Evolutionary conservation across 768 basidiomycete species (phyloP), one percentile per base, ranked within the genome.

Genomic region (Boletellus emodensis): DNA sequence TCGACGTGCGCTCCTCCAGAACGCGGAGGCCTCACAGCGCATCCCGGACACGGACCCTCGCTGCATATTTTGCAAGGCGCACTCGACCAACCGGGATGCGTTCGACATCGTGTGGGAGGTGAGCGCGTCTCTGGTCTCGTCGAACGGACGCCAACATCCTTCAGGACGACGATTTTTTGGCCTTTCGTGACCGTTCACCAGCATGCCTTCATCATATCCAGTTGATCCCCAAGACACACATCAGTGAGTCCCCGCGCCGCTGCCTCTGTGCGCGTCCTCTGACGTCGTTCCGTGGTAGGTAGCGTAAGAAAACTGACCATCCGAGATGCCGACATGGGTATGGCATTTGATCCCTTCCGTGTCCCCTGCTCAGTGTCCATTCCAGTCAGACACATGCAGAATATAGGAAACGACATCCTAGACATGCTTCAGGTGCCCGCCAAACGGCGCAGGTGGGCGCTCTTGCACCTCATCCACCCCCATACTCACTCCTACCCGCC

Each of bases 81-180:
- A 70, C 36, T 46, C 57, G 28, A 63, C 66, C 48, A 72, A 71
- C 17, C 60, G 62, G 4, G 20, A 44, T 18, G 76, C 72, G 1
- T 83, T 81, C 53, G 61, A 75, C 17, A 62, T 83, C 22, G 54
- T 75, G 1, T 81, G 76, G 65, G 77, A 82, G 74, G 81, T 73
- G 53, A 30, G 66, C 24, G 6, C 26, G 3, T 40, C 18, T 20
- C 20, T 17, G 6, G 44, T 18, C n/a, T 4, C 1, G 2, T 20
- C 4, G 2, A 6, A 43, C 13, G 20, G 26, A 40, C 40, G 33
- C 34, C 35, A 38, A 24, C 10, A 14, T 18, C 24, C 20, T 24
- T 6, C 30, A 82, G 80, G 76, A 80, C 51, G 64, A 70, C 1
- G 56, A 58, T 4, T 80, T 81, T 51, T 49, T 82, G 11, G 80